Percentiles rank a stretch among this genome's conserved stretches.
Evolutionary conservation across 805 yeast genomes (phyloP).

Genomic region (Tetrapisispora phaffii): DNA sequence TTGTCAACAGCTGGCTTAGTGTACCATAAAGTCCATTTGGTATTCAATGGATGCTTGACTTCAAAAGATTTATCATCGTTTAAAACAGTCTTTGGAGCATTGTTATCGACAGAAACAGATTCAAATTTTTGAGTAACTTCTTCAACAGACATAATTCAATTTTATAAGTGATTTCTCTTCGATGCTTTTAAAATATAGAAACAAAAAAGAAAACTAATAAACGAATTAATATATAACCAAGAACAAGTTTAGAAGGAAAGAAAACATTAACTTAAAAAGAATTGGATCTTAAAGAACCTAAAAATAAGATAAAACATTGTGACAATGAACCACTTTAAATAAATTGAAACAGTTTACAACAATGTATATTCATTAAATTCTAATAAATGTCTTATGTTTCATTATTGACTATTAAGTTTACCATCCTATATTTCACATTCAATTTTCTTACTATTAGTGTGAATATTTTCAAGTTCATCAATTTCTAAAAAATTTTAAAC

Average conservation of each 20-base stretch:
- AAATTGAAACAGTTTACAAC: no score
- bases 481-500: neutral
- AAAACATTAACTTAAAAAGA: neutral
- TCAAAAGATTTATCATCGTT: constrained; percentile 25
- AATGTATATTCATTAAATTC: no score
- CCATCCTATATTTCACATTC: neutral
- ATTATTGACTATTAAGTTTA: no score
- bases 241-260: neutral
- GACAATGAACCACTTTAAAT: no score
- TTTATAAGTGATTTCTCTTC: constrained; percentile 1
- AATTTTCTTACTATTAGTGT: neutral
- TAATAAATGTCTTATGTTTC: no score
- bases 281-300: neutral
- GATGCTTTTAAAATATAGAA: neutral
- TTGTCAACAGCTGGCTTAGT: constrained; percentile 80
- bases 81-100: constrained; percentile 25
- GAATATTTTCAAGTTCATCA: neutral
- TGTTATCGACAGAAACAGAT: constrained; percentile 18
- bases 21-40: constrained; percentile 95
- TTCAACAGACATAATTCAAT: constrained; percentile 27
- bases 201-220: neutral
- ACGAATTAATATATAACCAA: neutral
- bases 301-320: no score
- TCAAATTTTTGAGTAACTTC: constrained; percentile 28
- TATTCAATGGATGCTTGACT: constrained; percentile 70